Evolutionary conservation across 2,329 filamentous ascomycete species (phyloP), one percentile per base, ranked within the genome.

Genomic region (Colletotrichum endophyticum): DNA sequence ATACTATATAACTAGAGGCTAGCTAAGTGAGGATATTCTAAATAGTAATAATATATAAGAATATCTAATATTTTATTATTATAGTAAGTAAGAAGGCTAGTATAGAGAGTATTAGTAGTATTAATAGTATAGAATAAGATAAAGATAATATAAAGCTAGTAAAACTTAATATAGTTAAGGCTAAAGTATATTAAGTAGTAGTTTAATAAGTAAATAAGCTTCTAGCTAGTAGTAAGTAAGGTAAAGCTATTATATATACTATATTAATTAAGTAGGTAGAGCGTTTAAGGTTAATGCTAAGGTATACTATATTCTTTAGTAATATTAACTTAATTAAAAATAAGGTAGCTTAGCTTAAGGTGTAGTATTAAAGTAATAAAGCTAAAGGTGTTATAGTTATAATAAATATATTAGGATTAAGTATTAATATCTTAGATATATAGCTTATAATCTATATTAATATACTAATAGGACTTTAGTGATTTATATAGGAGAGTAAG

Each of bases 1-100:
- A 30, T 25, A 3, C 16, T 4, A 30, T 61, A n/a, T 3, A 13
- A 27, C 30, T 61, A 8, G n/a, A n/a, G 8, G 53, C 3, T 2
- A 27, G 12, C n/a, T n/a, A n/a, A n/a, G n/a, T n/a, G n/a, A n/a
- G n/a, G n/a, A n/a, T n/a, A n/a, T n/a, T n/a, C n/a, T n/a, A 36
- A n/a, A 61, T 16, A 19, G 22, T 15, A 36, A 66, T 19, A 13
- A 72, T 34, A 11, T 25, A 59, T 19, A 53, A 28, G 11, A 72
- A 72, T 30, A 44, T 72, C 3, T 25, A 27, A n/a, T 72, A 72
- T 11, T 36, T 16, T 13, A 36, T 72, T 25, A 28, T 59, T 15
- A 59, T 19, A 28, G 13, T 1, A 0, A 39, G 13, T 5, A 7
- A n/a, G 30, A n/a, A 2, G 19, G 8, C 4, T 15, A 11, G 8